Base-by-base conservation (phyloP, 1,284 basidiomycete species). In the Malassezia dermatis region DNA sequence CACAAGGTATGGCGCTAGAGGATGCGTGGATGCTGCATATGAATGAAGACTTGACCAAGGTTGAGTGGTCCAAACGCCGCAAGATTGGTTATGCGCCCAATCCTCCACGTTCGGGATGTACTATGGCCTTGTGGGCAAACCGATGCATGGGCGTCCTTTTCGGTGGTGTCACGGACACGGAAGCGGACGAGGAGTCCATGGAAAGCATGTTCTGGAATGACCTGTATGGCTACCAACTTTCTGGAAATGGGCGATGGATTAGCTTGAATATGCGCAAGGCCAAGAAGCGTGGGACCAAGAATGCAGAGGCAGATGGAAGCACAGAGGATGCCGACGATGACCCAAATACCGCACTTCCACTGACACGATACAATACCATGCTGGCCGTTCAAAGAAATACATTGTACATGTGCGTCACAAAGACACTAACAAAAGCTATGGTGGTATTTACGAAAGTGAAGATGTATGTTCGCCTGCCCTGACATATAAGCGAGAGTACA, bases 351-450 rank as follows among this genome's bases (percentile, higher is more conserved):
- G 84, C 84, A 0, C 76, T 80, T 0, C 90, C 90, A 0, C 77
- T 86, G 8, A 80, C 83, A 1, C 80, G 89, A n/a, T 94, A 91
- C 76, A 94, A 94, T 64, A 81, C 87, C 2, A 93, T 94, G 88
- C 78, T 93, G 8, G 84, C 88, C 0, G 84, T 93, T 2, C 79
- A 89, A 46, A 81, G 84, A 30, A 93, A 91, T 72, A 89, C 85
- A 5, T 57, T 71, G 42, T 73, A 63, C 51, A 58, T 66, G 26
- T 43, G n/a, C 27, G 41, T 43, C 4, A 28, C 2, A 23, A 30
- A 19, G n/a, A 23, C 13, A 23, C 30, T 44, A 21, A 32, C 51
- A 17, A 27, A 26, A 26, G 41, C 19, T 74, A 70, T 44, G 71
- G 71, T 26, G 71, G 71, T 5, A 74, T 74, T 51, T 71, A 63